Conservation (phyloP, 257 asterid species). For the Solanum chiquidenum region DNA sequence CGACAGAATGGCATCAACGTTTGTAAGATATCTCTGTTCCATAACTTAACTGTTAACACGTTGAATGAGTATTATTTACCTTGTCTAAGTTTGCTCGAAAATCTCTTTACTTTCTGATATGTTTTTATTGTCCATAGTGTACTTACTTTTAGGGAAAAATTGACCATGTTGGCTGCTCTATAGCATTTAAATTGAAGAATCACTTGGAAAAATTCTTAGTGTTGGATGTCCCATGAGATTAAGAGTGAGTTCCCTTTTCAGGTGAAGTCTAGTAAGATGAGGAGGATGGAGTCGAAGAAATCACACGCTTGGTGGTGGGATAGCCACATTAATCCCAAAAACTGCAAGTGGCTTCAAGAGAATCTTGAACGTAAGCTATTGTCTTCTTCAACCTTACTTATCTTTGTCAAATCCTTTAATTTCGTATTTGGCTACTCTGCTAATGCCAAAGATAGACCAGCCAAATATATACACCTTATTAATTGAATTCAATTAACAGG, state of each 20-base stretch:
- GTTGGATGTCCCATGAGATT: neutral
- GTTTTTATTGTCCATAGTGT: neutral
- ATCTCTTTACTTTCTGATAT: neutral
- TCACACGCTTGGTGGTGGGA: slow-evolving; percentile 95
- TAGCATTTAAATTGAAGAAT: neutral
- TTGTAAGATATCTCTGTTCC: slow-evolving; percentile 16
- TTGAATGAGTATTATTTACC: neutral
- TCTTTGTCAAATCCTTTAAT: neutral
- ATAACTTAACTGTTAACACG: neutral
- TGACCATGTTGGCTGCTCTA: neutral
- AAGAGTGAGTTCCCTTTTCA: slow-evolving; percentile 5
- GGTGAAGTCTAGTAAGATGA: slow-evolving; percentile 44
- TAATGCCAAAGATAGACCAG: neutral
- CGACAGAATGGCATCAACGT: slow-evolving; percentile 29
- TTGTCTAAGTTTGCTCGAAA: neutral
- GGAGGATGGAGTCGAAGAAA: slow-evolving; percentile 48
- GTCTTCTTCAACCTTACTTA: neutral
- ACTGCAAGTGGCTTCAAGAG: slow-evolving; percentile 82
- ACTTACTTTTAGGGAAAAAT: neutral
- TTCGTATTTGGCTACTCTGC: neutral
- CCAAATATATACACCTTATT: neutral
- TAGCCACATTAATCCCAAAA: slow-evolving; percentile 80
- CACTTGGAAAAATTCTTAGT: neutral
- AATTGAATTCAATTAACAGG: neutral
- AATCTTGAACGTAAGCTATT: slow-evolving; percentile 57